Base-by-base conservation (phyloP, 345 rosid genomes). In the Reutealis trisperma region DNA sequence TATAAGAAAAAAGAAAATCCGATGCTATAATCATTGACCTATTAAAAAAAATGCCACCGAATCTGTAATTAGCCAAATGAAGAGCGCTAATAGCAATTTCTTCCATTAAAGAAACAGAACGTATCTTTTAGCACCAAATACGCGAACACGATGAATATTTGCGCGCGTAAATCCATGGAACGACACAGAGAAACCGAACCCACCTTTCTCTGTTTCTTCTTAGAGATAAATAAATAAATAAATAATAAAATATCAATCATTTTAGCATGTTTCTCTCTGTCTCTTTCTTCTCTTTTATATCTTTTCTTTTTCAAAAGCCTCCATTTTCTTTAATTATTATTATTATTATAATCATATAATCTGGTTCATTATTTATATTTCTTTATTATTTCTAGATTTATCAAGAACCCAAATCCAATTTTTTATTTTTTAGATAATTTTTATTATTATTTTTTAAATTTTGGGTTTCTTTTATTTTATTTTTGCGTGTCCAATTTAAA, bases 91-190 rank as follows among this genome's bases (percentile, higher is more conserved):
- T 42, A 72, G 65, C 54, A 15, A 57, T 0, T 22, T 19, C 30
- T 6, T 1, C 37, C 12, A 24, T 24, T 8, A 8, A 64, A 27
- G 25, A 52, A 14, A 30, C 8, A 47, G 6, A 7, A 22, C 22
- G 67, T 49, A 74, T 45, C 67, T 16, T 18, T 13, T 47, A 27
- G 74, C 69, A 69, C 70, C 41, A 62, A 55, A 25, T 24, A 49
- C 42, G 75, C 70, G 44, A 62, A 64, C 75, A 78, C 64, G 70
- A 30, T 66, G 13, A 19, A 2, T 44, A 45, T 63, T 37, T 57
- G 77, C 73, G 80, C 84, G 82, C 80, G 76, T 75, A 63, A 47
- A 63, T 67, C 30, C 68, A 19, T 25, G 18, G 16, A 71, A 66
- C 74, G 80, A 72, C 80, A 54, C 7, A 16, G 1, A 30, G 11